Evolutionary conservation across 169 alveolate species (phyloP).

Genomic region (Plasmodium sp.): DNA sequence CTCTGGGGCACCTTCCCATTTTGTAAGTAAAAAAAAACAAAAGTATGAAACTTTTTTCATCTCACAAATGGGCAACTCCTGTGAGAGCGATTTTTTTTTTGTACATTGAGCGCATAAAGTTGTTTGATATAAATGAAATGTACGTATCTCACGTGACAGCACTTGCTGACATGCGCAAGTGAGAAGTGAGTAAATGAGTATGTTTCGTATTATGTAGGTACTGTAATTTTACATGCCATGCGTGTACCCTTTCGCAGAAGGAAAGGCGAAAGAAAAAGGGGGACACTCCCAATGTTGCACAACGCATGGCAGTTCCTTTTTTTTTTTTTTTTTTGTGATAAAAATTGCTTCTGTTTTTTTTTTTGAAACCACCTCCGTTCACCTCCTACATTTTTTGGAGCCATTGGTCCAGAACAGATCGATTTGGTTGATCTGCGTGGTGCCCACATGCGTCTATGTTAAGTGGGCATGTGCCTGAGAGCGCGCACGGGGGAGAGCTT

Average conservation of each 20-base stretch:
- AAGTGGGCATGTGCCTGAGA: background rate
- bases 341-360: background rate
- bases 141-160: background rate
- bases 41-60: background rate
- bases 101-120: background rate
- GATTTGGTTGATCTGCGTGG: background rate
- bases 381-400: background rate
- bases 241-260: background rate
- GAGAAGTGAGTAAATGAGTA: background rate
- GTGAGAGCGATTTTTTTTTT: background rate
- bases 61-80: background rate
- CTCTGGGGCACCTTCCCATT: background rate
- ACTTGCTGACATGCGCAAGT: background rate
- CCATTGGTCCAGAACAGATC: background rate
- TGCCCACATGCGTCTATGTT: background rate
- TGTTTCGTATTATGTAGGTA: background rate
- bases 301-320: background rate
- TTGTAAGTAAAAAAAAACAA: background rate
- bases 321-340: background rate
- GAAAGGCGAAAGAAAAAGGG: background rate
- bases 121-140: background rate
- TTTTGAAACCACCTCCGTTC: background rate
- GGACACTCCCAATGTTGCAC: background rate
- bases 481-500: background rate
- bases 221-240: background rate